Percentiles rank a stretch among this genome's conserved stretches.
phyloP scores from a whole-genome alignment of 805 yeast species.

The Zygosaccharomyces siamensis region DNA sequence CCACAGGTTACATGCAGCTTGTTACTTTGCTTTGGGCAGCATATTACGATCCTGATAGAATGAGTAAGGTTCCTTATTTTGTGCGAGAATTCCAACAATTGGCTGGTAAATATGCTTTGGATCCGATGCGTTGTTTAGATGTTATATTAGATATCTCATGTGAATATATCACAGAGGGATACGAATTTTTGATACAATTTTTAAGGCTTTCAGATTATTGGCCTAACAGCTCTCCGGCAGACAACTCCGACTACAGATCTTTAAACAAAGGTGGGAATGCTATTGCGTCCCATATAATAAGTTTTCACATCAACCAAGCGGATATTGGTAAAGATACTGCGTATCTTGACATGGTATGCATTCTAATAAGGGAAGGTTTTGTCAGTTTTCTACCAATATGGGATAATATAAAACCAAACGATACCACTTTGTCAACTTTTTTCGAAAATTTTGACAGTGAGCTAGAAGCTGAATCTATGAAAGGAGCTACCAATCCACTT shows the following conservation, averaged over 20 bases:
- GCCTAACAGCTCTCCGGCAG: constrained; percentile 42
- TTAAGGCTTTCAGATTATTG: constrained; percentile 61
- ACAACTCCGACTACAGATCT: constrained; percentile 31
- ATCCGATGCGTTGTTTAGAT: constrained; percentile 66
- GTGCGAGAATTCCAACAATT: constrained; percentile 48
- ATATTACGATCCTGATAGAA: constrained; percentile 39
- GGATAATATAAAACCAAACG: constrained; percentile 51
- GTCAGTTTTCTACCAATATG: constrained; percentile 59
- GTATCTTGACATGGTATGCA: constrained; percentile 45
- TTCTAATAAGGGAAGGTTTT: constrained; percentile 61
- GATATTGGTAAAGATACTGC: constrained; percentile 17
- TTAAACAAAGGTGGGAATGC: constrained; percentile 50
- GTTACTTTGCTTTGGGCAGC: constrained; percentile 45
- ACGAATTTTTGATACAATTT: constrained; percentile 45
- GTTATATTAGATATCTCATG: constrained; percentile 52
- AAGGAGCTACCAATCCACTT: constrained; percentile 68
- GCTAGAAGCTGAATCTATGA: constrained; percentile 51
- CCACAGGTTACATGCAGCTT: constrained; percentile 72
- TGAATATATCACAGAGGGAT: constrained; percentile 41
- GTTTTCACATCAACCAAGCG: constrained; percentile 35
- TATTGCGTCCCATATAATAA: constrained; percentile 51
- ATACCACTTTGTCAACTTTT: constrained; percentile 41
- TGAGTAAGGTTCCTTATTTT: constrained; percentile 41
- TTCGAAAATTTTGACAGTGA: constrained; percentile 43
- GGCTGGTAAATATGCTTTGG: constrained; percentile 73